Conservation (phyloP, 2,329 filamentous ascomycete genomes). For the Alternaria incomplexa region DNA sequence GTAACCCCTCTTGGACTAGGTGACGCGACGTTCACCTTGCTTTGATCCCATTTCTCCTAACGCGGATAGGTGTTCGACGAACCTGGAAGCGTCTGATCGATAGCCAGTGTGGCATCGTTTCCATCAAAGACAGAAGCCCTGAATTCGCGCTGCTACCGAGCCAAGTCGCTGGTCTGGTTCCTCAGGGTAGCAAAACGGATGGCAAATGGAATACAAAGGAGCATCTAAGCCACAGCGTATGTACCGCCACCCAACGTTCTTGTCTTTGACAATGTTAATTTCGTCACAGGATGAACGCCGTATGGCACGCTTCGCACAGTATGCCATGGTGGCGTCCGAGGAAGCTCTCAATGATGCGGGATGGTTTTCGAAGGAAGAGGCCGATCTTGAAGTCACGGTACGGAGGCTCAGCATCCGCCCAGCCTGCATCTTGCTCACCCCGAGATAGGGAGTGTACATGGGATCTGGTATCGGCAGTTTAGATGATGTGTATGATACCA, state of each 20-base stretch:
- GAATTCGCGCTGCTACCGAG: constrained; percentile 78
- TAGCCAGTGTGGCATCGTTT: constrained; percentile 80
- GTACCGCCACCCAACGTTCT: not conserved
- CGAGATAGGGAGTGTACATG: constrained; percentile 76
- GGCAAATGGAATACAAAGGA: constrained; percentile 57
- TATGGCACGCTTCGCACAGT: constrained; percentile 92
- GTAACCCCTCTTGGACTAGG: constrained; percentile 77
- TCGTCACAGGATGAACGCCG: constrained; percentile 67
- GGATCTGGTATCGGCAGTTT: constrained; percentile 96
- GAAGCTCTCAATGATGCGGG: constrained; percentile 85
- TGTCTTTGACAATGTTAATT: constrained; percentile 44
- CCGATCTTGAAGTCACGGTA: constrained; percentile 74
- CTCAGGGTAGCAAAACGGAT: constrained; percentile 56
- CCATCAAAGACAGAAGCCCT: constrained; percentile 67
- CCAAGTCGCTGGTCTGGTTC: constrained; percentile 83
- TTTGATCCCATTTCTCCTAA: not conserved
- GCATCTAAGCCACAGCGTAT: constrained; percentile 50
- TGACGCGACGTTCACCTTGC: constrained; percentile 27
- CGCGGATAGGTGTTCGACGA: constrained; percentile 64
- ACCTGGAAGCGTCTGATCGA: constrained; percentile 84
- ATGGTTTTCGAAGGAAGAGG: constrained; percentile 68
- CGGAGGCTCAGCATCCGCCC: constrained; percentile 6
- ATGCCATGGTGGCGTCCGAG: constrained; percentile 82
- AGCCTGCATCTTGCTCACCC: constrained; percentile 7
- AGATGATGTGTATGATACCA: constrained; percentile 86